Conservation (phyloP, 306 rosid genomes). For the Cucurbita maxima region DNA sequence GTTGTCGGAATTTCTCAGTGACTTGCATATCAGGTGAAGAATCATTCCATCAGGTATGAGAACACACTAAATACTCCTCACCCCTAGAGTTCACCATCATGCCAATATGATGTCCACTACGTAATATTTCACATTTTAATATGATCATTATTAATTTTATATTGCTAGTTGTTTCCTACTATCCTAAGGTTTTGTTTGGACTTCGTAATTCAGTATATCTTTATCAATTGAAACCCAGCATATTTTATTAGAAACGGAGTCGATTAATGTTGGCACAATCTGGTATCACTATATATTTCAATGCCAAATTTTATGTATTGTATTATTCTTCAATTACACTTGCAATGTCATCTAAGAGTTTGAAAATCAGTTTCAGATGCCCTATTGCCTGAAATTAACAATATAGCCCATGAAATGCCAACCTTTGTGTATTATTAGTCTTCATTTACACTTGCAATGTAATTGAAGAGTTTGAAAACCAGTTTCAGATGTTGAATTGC, state of each 20-base stretch:
- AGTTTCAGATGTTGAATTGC: neutral
- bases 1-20: slow-evolving; percentile 75
- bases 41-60: neutral
- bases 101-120: neutral
- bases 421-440: neutral
- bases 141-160: neutral
- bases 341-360: neutral
- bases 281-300: neutral
- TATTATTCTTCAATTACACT: neutral
- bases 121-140: neutral
- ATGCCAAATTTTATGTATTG: neutral
- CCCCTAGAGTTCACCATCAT: neutral
- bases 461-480: neutral
- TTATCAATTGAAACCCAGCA: neutral
- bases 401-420: neutral
- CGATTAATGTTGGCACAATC: neutral
- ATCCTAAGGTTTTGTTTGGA: neutral
- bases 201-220: neutral
- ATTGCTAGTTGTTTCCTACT: neutral
- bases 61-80: neutral
- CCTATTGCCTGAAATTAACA: neutral
- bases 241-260: neutral
- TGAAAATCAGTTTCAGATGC: neutral
- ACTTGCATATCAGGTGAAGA: slow-evolving; percentile 60
- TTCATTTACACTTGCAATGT: neutral